Base-by-base conservation (phyloP, 768 basidiomycete species). In the Collybia mongolica region DNA sequence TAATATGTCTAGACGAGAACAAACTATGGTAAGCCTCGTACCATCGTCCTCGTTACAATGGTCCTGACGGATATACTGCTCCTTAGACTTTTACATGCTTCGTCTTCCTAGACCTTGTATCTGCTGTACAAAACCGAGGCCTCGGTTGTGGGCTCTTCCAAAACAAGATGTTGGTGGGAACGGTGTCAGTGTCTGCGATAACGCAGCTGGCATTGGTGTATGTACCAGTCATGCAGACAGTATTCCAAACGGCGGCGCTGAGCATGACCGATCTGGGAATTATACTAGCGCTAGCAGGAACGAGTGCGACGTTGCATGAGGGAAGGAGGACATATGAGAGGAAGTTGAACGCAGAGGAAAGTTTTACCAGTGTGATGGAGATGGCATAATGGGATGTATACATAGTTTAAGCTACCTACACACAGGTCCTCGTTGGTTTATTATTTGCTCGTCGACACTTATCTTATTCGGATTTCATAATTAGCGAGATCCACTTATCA, bases 41-140 rank as follows among this genome's bases (percentile, higher is more conserved):
- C 17, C 19, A 14, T 48, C 28, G 28, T 15, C 19, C n/a, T 38
- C 19, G 14, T n/a, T 17, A 43, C 19, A 5, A 35, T 29, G 7
- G 24, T 17, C 39, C 35, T 37, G 36, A 43, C 39, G 53, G 47
- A 19, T 37, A 28, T 44, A 39, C 59, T 44, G 47, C 56, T 42
- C 48, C 51, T 38, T 67, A 97, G 96, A 97, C 96, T 20, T 98
- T 98, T 69, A 90, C 94, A 15, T 88, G 86, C 64, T 98, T 98
- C 70, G 96, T 98, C 51, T 91, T 98, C 76, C 86, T 98, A 54
- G 96, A 98, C 68, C 82, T 98, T 39, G 89, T 93, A 8, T 98
- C 94, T 35, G 96, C 96, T 1, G 68, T 97, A 26, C 95, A 98
- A 66, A 96, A 91, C 67, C 90, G 96, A 47, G 93, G 93, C 9